These are phyloP conservation scores for Diaporthe sp. DNA, from an alignment of 2,329 filamentous ascomycete genomes.

Conservation along the genomic window DNA sequence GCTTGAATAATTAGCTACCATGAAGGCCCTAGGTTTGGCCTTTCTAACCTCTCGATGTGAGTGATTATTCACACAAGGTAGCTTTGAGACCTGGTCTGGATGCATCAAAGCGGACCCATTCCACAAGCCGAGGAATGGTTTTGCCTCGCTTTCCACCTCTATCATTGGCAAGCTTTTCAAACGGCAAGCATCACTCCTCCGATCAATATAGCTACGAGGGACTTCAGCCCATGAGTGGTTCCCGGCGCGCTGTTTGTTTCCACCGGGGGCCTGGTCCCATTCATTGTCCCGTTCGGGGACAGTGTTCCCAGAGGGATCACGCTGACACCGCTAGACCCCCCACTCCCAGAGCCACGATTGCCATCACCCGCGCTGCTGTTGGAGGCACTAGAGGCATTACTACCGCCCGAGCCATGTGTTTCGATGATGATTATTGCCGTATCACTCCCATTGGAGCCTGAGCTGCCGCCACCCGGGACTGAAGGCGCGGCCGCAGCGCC, in stretches of 20 bases:
- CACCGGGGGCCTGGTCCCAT: constrained; percentile 11
- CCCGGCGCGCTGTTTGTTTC: background rate
- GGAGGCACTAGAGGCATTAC: background rate
- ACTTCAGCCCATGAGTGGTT: background rate
- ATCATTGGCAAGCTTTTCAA: background rate
- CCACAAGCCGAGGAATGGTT: background rate
- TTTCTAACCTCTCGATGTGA: no score
- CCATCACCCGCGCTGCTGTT: background rate
- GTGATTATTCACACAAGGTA: background rate
- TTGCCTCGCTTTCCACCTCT: no score
- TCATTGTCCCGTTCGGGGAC: constrained; percentile 8
- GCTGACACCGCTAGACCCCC: constrained; percentile 4
- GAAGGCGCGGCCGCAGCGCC: background rate
- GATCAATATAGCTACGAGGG: background rate
- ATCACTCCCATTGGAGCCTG: background rate
- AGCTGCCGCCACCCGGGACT: background rate
- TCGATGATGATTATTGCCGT: constrained; percentile 13
- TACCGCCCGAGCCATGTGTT: background rate
- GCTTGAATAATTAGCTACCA: background rate
- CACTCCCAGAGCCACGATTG: background rate
- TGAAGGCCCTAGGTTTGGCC: background rate
- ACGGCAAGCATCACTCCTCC: background rate
- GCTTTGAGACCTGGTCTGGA: background rate
- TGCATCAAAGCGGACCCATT: background rate
- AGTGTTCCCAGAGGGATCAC: background rate